Base-by-base conservation (phyloP, 164 flowering plant genomes). In the Annona squamosa region DNA sequence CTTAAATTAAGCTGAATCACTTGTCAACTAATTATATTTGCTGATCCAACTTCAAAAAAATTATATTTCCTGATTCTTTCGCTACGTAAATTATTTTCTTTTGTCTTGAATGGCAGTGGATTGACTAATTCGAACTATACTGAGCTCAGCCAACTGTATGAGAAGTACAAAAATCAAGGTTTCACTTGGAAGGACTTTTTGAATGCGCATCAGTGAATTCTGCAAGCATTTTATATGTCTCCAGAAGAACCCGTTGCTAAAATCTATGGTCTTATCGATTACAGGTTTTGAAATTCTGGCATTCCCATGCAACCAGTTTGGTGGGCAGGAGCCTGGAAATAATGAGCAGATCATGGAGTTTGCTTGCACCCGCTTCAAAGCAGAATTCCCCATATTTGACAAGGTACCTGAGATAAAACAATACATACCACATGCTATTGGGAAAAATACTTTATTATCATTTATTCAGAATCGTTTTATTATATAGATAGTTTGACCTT, bases 231-330 rank as follows among this genome's bases (percentile, higher is more conserved):
- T 26, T 26, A 26, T 26, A 26, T 26, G 37, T 26, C 37, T 26
- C 37, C 37, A 26, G 37, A 26, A 26, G 37, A 26, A 26, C 37
- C 37, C 37, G 37, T 26, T 1, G 37, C 37, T 26, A 26, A 26
- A 26, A 26, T 26, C 37, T 26, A 26, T 26, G 37, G 37, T 52
- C 13, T 10, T 52, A 52, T 16, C 59, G 3, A 4, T 52, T 16
- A 52, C 59, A 95, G 99, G 92, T 19, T 65, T 93, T 4, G 98
- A 95, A 78, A 93, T 95, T 76, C 77, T 95, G 65, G 99, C 98
- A 64, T 94, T 94, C 72, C 97, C 98, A 48, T 91, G 97, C 85
- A 93, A 93, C 74, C 98, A 93, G 80, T 93, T 93, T 82, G 90
- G 86, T 4, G 81, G 68, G 3, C 94, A 93, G 81, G 98, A 93